Base-by-base conservation (phyloP, 1,284 basidiomycete genomes). In the Tremellales sp. region DNA sequence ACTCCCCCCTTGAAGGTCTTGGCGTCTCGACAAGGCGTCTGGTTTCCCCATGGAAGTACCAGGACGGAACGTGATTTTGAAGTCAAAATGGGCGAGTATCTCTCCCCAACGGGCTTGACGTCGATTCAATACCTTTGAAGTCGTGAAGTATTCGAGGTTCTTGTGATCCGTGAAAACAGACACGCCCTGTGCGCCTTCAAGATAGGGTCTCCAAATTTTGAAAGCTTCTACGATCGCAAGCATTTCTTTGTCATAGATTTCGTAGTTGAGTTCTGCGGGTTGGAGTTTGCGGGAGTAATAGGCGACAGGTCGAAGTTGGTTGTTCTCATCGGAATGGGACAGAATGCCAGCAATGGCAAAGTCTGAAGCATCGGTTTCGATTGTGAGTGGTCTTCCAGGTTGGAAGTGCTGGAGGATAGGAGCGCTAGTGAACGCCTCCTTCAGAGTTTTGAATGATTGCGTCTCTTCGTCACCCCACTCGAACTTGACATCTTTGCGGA, bases 161-260 rank as follows among this genome's bases (percentile, higher is more conserved):
- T 70, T 63, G 49, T 79, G 77, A 52, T 79, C 74, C 1, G 74
- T 70, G 33, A 61, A 61, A 16, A 78, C 62, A 3, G 57, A 55
- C n/a, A 73, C 48, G 0, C 42, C 33, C 1, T 67, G 36, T 1
- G 57, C 37, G n/a, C 75, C 75, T 50, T 65, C 56, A 18, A 66
- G 53, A 44, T 73, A 74, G 25, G 76, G 71, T 25, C 64, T 36
- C 76, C 74, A 79, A 44, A 71, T 57, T 31, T 71, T 48, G 1
- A 78, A 54, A 0, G 71, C 57, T 22, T 57, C 19, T 2, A 78
- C 63, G 9, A 79, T 73, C 0, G 73, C 73, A 0, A 79, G 51
- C 37, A 80, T 47, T 63, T 81, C 77, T 43, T 72, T 66, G 53
- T 81, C 75, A 8, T 77, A 72, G 25, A 77, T 75, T 21, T 75